Base-by-base conservation (phyloP, 306 rosid species). In the Alnus rubra region DNA sequence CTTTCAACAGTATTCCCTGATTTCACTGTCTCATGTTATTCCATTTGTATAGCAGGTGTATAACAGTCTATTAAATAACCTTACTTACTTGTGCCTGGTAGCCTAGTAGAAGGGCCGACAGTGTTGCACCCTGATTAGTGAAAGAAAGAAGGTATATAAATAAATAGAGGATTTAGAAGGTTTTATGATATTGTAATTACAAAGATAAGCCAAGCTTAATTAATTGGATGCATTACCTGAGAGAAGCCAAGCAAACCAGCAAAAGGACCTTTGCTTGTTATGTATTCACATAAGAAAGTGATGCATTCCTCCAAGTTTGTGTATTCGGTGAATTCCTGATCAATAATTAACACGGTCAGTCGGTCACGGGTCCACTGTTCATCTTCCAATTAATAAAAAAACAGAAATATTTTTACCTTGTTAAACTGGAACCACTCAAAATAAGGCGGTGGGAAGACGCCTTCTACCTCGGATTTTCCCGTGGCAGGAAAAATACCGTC, bases 391-490 rank as follows among this genome's bases (percentile, higher is more conserved):
- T 23, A 23, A 23, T 23, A 23, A 23, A 23, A 23, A 14, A 31
- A 56, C 18, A 14, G 52, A 35, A 63, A 68, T 10, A 19, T 8
- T 16, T 19, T 19, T 85, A 90, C 97, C 96, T 89, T 87, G 82
- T 86, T 68, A 14, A 87, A 94, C 80, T 94, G 98, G 82, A 92
- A 94, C 98, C 98, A 92, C 88, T 94, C 98, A 65, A 76, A 92
- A 73, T 89, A 92, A 33, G 98, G 96, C 51, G 96, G 94, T 71
- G 94, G 96, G 82, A 87, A 94, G 74, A 92, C 75, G 79, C 94
- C 90, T 82, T 94, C 97, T 9, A 92, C 90, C 53, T 94, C 97
- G 60, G 97, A 94, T 73, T 94, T 94, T 71, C 98, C 98, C 83
- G 89, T 89, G 0, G 98, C 96, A 0, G 96, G 93, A 82, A 80